phyloP scores from a whole-genome alignment of 2,329 filamentous ascomycete species.

The Stagonosporopsis cucurbitacearum region DNA sequence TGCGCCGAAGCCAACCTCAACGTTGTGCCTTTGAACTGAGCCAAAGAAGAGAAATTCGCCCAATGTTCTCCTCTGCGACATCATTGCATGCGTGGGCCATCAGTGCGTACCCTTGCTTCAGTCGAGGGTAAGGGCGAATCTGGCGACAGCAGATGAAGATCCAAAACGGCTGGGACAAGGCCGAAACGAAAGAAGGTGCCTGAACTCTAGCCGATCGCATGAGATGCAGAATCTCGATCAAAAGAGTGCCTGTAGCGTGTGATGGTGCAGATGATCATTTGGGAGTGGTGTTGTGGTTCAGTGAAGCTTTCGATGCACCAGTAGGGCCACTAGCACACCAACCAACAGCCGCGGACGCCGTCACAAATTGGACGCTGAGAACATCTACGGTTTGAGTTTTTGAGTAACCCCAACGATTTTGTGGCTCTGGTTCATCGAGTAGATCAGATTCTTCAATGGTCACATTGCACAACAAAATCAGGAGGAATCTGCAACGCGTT shows the following conservation, averaged over 20 bases:
- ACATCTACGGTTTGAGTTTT: too few relatives aligned
- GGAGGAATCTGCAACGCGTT: too few relatives aligned
- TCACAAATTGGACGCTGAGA: too few relatives aligned
- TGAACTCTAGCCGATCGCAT: neutral
- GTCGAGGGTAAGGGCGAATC: neutral
- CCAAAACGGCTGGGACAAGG: neutral
- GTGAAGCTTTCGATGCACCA: slow-evolving; percentile 1
- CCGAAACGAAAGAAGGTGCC: too few relatives aligned
- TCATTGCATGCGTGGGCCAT: too few relatives aligned
- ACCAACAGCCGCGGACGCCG: neutral
- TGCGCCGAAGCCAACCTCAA: neutral
- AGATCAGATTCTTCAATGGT: too few relatives aligned
- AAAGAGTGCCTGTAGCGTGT: neutral
- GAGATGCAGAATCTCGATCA: neutral
- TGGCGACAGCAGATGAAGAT: neutral
- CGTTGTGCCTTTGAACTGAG: neutral
- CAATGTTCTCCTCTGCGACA: too few relatives aligned
- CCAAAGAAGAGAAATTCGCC: neutral
- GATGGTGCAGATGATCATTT: neutral
- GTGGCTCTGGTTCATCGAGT: too few relatives aligned
- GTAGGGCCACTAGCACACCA: neutral
- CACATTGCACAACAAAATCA: too few relatives aligned
- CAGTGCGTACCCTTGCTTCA: too few relatives aligned
- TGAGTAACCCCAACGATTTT: too few relatives aligned
- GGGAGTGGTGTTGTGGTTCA: neutral